A percentile compares a stretch with the other conserved stretches of the same genome.
These are phyloP conservation scores for Moesziomyces aphidis DNA, from an alignment of 1,284 basidiomycete genomes.

Conservation along the genomic window DNA sequence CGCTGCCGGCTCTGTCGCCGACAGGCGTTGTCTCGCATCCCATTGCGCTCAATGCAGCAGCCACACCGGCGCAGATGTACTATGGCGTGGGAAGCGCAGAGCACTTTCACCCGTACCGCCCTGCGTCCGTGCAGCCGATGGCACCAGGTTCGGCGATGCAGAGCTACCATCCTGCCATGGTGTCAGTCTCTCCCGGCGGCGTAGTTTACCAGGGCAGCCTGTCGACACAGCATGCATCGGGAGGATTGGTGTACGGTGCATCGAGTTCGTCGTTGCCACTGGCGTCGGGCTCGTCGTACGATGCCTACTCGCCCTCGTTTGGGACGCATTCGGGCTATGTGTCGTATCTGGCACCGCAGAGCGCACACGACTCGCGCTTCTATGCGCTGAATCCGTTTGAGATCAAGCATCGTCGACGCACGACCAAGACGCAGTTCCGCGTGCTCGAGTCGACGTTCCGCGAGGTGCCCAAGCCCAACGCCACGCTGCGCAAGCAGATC, in stretches of 20 bases:
- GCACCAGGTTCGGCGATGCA: conserved; percentile 6
- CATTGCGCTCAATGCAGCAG: neutral
- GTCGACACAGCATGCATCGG: conserved; percentile 3
- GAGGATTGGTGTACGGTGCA: conserved; percentile 21
- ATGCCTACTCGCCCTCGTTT: conserved; percentile 7
- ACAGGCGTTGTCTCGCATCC: conserved; percentile 6
- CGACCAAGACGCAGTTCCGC: conserved; percentile 60
- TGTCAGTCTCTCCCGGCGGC: neutral
- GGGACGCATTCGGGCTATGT: conserved; percentile 22
- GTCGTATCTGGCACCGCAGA: conserved; percentile 25
- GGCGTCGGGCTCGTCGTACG: conserved; percentile 1
- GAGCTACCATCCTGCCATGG: conserved; percentile 4
- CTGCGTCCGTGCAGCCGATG: conserved; percentile 9
- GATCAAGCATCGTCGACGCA: conserved; percentile 61
- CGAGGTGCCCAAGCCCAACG: conserved; percentile 59
- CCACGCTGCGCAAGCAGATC: conserved; percentile 47
- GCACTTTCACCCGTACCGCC: conserved; percentile 22
- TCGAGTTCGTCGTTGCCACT: conserved; percentile 6
- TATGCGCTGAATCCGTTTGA: conserved; percentile 58
- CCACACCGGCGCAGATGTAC: neutral
- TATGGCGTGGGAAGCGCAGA: neutral
- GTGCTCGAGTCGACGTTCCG: conserved; percentile 59
- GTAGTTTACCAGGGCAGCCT: conserved; percentile 3
- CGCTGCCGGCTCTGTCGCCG: conserved; percentile 17
- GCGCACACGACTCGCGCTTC: conserved; percentile 23